Evolutionary conservation across 495 filamentous ascomycete species (phyloP), one percentile per base, ranked within the genome.

Genomic region (Cercophora scortea): DNA sequence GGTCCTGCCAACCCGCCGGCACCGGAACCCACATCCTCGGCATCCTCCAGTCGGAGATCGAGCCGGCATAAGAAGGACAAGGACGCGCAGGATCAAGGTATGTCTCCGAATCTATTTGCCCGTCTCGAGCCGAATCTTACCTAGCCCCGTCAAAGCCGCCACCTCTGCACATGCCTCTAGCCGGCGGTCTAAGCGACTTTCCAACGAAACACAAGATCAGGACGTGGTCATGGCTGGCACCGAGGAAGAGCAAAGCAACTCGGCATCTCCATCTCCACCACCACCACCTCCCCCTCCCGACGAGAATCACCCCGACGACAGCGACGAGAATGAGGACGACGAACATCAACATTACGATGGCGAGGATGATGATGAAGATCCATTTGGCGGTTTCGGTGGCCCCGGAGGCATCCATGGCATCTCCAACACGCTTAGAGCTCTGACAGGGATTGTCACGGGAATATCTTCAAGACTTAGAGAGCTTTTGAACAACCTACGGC

Each of bases 391-490:
- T 43, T 86, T 94, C 52, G 85, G 88, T 51, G 79, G 78, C 18
- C 72, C 73, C 42, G 79, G 81, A 15, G 80, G 80, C 33, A 75
- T 85, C 3, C 67, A 68, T n/a, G 66, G 70, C 11, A 74, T 97
- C n/a, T 88, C 88, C 16, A 88, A 73, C 59, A 94, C 90, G 8
- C 79, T 98, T 6, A 79, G 93, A 56, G 87, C 88, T 6, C 71
- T 98, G 55, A 93, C 79, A 53, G 91, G 93, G 55, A 93, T 96
- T 79, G 89, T 95, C 72, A 84, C 89, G 2, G 87, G 89, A 35
- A 81, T 89, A 51, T 87, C 87, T 19, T 77, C 83, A 6, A 82
- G 89, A 42, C 71, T 99, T 42, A 82, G 93, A 32, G 86, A 90
- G 53, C 88, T 96, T 47, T 79, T 97, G 54, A 78, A 74, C 60